Evolutionary conservation across 345 rosid genomes (phyloP), one percentile per base, ranked within the genome.

Genomic region (Linum trigynum): DNA sequence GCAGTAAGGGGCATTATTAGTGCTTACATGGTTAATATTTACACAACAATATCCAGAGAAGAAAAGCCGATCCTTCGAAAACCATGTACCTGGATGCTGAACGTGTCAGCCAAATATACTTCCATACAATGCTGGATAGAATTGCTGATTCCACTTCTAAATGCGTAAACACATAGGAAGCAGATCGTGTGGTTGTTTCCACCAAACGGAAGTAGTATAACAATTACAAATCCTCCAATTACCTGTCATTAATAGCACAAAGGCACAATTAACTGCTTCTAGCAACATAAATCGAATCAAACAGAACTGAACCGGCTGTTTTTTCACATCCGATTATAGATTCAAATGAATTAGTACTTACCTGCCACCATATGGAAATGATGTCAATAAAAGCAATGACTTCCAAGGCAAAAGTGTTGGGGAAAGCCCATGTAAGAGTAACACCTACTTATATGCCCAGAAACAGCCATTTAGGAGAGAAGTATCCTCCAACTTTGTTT

Each of bases 341-440:
- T 3, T 4, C 23, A 59, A 23, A 45, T 40, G 56, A 12, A 51
- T 5, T 55, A 55, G 9, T 3, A 3, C 37, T 35, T 79, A 83
- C 90, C 86, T 85, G 90, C 91, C 91, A 85, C 86, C 84, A 83
- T 2, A 85, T 78, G 17, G 91, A 85, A 60, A 85, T 81, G 7
- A 81, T 73, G 80, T 77, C 87, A 61, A 83, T 77, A 72, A 81
- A 75, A 67, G 90, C 90, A 65, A 78, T 78, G 36, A 85, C 86
- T 75, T 81, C 79, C 7, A 83, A 71, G 1, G 87, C 84, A 51
- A 83, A 83, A 7, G 86, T 79, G 76, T 83, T 83, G 64, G 83
- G 87, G 0, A 85, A 36, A 17, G 87, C 90, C 87, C 90, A 85
- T 42, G 81, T 85, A 16, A 85, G 3, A 10, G 78, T 73, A 17